Conservation (phyloP, 2,329 filamentous ascomycete genomes). For the Monosporascus sp. region DNA sequence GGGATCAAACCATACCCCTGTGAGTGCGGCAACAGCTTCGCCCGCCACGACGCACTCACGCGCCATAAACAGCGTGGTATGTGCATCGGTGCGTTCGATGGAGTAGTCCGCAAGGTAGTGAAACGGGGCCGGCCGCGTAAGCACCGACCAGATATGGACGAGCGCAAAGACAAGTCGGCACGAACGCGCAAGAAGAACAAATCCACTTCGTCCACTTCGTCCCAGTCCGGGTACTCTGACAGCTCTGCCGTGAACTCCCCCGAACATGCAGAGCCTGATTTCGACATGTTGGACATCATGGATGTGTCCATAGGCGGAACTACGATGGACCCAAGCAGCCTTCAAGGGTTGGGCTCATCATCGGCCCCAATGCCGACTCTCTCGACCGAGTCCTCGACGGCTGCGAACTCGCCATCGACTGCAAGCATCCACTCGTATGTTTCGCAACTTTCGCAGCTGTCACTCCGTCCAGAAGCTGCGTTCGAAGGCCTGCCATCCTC, state of each 20-base stretch:
- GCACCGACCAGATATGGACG: constrained; percentile 51
- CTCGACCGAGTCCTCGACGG: constrained; percentile 16
- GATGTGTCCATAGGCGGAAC: constrained; percentile 36
- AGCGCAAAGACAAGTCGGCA: constrained; percentile 52
- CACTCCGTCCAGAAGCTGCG: constrained; percentile 33
- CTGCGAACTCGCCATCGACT: background rate
- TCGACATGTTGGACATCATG: constrained; percentile 43
- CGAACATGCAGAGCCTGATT: constrained; percentile 28
- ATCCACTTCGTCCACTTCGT: constrained; percentile 43
- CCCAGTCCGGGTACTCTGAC: constrained; percentile 52
- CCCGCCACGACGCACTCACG: constrained; percentile 89
- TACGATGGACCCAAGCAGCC: constrained; percentile 32
- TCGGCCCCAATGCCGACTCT: constrained; percentile 35
- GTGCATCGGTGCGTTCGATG: constrained; percentile 93
- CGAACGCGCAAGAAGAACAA: constrained; percentile 52
- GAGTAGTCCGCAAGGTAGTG: constrained; percentile 55
- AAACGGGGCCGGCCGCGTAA: constrained; percentile 62
- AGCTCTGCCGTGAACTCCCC: constrained; percentile 52
- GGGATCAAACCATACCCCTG: constrained; percentile 94
- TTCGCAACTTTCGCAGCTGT: constrained; percentile 33
- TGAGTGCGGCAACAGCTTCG: constrained; percentile 90
- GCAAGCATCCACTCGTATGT: constrained; percentile 37
- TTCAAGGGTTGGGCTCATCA: constrained; percentile 29
- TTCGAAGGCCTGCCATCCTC: constrained; percentile 25
- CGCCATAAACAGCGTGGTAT: constrained; percentile 92